These are phyloP conservation scores for Penicillium carneum DNA, from an alignment of 2,329 filamentous ascomycete species.

Conservation along the genomic window DNA sequence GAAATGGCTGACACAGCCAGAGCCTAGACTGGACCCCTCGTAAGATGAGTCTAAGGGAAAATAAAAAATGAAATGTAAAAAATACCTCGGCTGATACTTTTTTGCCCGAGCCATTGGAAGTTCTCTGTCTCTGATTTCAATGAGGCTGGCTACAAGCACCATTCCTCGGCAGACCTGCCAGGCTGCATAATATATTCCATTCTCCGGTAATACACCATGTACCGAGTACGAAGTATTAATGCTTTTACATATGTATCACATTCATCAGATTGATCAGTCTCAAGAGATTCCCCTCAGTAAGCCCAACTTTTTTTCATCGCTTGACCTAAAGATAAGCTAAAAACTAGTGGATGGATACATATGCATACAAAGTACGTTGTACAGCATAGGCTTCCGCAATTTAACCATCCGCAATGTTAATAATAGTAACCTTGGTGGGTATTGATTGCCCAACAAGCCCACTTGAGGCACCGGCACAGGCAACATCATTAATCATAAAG, in stretches of 20 bases:
- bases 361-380: neutral
- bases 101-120: neutral
- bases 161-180: neutral
- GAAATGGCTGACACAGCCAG: neutral
- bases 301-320: neutral
- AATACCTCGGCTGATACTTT: neutral
- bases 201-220: neutral
- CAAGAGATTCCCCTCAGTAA: neutral
- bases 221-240: neutral
- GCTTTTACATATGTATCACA: neutral
- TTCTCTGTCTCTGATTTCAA: neutral
- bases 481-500: constrained; percentile 19
- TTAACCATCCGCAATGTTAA: constrained; percentile 4
- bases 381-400: constrained; percentile 20
- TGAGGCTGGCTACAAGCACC: too few relatives aligned
- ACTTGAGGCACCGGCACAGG: constrained; percentile 29
- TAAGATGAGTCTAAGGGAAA: too few relatives aligned
- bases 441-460: constrained; percentile 7
- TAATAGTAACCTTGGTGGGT: constrained; percentile 19
- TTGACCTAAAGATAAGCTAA: neutral
- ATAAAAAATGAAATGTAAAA: neutral
- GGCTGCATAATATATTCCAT: neutral
- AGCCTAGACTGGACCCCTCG: neutral
- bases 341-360: neutral
- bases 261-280: neutral